Evolutionary conservation across 2,329 filamentous ascomycete genomes (phyloP).

Genomic region (Didymella segeticola): DNA sequence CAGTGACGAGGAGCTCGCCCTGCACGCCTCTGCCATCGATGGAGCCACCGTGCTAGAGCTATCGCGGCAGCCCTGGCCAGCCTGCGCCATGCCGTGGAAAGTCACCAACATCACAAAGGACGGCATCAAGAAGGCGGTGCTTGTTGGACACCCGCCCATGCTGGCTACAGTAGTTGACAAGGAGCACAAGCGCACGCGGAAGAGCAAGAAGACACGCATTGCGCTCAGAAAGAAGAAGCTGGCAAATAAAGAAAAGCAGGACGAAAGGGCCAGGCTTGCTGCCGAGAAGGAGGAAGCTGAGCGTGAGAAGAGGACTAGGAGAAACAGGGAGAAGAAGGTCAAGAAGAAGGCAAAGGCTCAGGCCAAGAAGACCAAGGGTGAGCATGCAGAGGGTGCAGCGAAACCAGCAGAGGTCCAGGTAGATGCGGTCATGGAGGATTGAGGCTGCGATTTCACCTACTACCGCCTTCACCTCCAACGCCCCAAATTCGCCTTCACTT

Average conservation of each 20-base stretch:
- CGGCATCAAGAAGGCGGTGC: slow-evolving; percentile 40
- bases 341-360: slow-evolving; percentile 47
- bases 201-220: slow-evolving; percentile 47
- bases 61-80: slow-evolving; percentile 42
- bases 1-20: slow-evolving; percentile 28
- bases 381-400: not conserved
- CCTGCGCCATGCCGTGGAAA: slow-evolving; percentile 46
- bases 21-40: slow-evolving; percentile 37
- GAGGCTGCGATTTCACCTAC: too few relatives aligned
- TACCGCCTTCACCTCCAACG: too few relatives aligned
- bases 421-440: slow-evolving; percentile 11
- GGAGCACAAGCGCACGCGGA: slow-evolving; percentile 36
- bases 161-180: slow-evolving; percentile 31
- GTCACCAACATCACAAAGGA: slow-evolving; percentile 37
- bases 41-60: slow-evolving; percentile 38
- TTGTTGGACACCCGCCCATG: slow-evolving; percentile 36
- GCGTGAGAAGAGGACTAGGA: slow-evolving; percentile 44
- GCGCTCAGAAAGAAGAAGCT: slow-evolving; percentile 43
- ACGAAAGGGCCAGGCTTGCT: slow-evolving; percentile 33
- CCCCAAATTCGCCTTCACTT: not conserved
- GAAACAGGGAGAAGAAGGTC: slow-evolving; percentile 49
- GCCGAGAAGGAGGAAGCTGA: slow-evolving; percentile 44
- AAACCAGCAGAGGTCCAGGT: not conserved
- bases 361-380: slow-evolving; percentile 36
- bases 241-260: slow-evolving; percentile 32